Conservation (phyloP, 1,284 basidiomycete species). For the Rugosomyces carneus region DNA sequence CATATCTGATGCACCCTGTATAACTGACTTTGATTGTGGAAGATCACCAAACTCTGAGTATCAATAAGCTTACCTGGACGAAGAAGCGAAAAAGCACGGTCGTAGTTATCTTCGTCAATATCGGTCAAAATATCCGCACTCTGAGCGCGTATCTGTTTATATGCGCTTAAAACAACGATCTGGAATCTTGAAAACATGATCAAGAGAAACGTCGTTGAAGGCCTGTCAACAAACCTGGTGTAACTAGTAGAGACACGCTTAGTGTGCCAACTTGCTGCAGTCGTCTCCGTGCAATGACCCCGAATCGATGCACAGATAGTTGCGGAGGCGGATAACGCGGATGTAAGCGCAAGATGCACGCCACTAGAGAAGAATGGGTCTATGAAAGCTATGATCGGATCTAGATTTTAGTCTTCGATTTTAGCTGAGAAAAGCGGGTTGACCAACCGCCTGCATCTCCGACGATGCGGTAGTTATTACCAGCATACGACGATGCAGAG, state of each 20-base stretch:
- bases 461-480: conserved; percentile 51
- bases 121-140: conserved; percentile 51
- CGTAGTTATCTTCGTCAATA: conserved; percentile 61
- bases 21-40: conserved; percentile 40
- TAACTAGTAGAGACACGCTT: conserved; percentile 56
- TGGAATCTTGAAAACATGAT: conserved; percentile 44
- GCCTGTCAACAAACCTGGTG: conserved; percentile 34
- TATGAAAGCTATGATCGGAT: conserved; percentile 48
- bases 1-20: conserved; percentile 71
- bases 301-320: conserved; percentile 57
- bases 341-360: conserved; percentile 61
- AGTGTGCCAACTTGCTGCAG: conserved; percentile 55
- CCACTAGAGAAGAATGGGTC: conserved; percentile 73
- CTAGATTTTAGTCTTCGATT: conserved; percentile 9
- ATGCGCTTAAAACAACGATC: conserved; percentile 68
- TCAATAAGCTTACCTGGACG: conserved; percentile 42
- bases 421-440: not conserved
- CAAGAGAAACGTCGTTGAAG: not conserved
- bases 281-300: conserved; percentile 46
- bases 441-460: conserved; percentile 67
- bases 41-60: not conserved
- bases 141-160: conserved; percentile 65
- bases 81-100: conserved; percentile 57
- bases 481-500: conserved; percentile 56
- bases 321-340: conserved; percentile 57